These are phyloP conservation scores for Thalassiosira exigua DNA, from an alignment of 352 stramenopile genomes.

Conservation along the genomic window DNA sequence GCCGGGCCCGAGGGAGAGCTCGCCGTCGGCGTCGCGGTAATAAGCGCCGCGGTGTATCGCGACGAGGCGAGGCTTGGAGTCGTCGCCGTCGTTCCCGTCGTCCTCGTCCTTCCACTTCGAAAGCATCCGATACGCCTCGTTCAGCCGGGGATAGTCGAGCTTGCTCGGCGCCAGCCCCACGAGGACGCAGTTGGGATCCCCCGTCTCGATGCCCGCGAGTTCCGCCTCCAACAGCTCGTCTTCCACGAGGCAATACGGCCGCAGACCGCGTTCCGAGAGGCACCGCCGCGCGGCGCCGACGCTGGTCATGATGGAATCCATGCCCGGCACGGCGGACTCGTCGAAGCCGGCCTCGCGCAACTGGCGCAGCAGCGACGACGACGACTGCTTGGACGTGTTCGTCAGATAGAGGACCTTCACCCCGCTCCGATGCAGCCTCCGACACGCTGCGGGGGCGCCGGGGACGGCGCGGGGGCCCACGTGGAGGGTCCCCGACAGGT, in stretches of 20 bases:
- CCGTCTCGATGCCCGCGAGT: conserved; percentile 35
- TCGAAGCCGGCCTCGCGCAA: conserved; percentile 55
- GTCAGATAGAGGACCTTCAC: conserved; percentile 59
- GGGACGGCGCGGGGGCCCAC: conserved; percentile 52
- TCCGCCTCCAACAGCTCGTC: conserved; percentile 52
- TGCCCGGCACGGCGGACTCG: conserved; percentile 18
- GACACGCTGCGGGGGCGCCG: conserved; percentile 57
- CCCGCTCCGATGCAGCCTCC: conserved; percentile 26
- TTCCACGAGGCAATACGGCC: conserved; percentile 67
- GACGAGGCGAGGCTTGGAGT: conserved; percentile 43
- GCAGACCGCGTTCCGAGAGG: conserved; percentile 40
- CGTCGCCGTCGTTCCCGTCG: conserved; percentile 3
- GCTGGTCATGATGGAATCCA: conserved; percentile 61
- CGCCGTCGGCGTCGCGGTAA: conserved; percentile 55
- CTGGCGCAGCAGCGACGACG: conserved; percentile 36
- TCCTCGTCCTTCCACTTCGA: not conserved
- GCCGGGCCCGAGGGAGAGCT: conserved; percentile 64
- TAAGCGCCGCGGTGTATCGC: conserved; percentile 64
- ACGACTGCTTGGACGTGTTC: conserved; percentile 68
- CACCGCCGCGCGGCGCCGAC: conserved; percentile 53
- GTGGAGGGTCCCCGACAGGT: conserved; percentile 74
- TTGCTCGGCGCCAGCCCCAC: conserved; percentile 65
- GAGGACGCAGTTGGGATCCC: conserved; percentile 68
- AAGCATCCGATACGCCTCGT: conserved; percentile 50
- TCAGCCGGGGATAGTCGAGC: conserved; percentile 69